Evolutionary conservation across 2,329 filamentous ascomycete species (phyloP).

Genomic region (Rhynchosporium agropyri): DNA sequence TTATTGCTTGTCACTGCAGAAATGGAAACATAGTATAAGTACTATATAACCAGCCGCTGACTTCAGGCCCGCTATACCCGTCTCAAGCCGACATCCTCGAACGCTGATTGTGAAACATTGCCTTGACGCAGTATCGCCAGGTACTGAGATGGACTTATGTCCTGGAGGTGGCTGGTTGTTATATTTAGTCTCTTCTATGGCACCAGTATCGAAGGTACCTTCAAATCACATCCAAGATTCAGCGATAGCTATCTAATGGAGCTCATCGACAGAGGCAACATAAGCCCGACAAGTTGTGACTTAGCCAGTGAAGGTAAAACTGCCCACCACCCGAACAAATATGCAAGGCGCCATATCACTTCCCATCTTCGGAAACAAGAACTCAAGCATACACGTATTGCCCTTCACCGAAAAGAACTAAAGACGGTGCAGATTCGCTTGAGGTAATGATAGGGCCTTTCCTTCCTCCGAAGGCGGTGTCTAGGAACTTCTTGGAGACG

Average conservation of each 20-base stretch:
- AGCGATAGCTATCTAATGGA: too few relatives aligned
- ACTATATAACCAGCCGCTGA: constrained; percentile 20
- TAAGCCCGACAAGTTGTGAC: too few relatives aligned
- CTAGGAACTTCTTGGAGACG: constrained; percentile 16
- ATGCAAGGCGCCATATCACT: constrained; percentile 14
- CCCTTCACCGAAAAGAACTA: constrained; percentile 24
- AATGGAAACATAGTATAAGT: constrained; percentile 24
- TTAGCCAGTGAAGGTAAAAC: constrained; percentile 31
- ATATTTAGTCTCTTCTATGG: constrained; percentile 26
- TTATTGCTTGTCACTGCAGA: constrained; percentile 20
- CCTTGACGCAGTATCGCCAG: constrained; percentile 25
- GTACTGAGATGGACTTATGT: constrained; percentile 26
- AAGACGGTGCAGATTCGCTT: constrained; percentile 31
- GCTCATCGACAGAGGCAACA: too few relatives aligned
- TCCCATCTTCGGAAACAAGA: constrained; percentile 24
- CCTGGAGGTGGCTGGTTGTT: constrained; percentile 27
- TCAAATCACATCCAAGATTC: too few relatives aligned
- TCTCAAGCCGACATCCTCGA: background rate
- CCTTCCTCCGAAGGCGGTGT: constrained; percentile 23
- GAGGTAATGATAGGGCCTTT: constrained; percentile 23
- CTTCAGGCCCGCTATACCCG: background rate
- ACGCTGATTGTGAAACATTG: constrained; percentile 24
- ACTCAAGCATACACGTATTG: constrained; percentile 29
- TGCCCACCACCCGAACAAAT: constrained; percentile 20
- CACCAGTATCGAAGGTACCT: constrained; percentile 23